Conservation (phyloP, 352 stramenopile genomes). For the Phytophthora melonis region DNA sequence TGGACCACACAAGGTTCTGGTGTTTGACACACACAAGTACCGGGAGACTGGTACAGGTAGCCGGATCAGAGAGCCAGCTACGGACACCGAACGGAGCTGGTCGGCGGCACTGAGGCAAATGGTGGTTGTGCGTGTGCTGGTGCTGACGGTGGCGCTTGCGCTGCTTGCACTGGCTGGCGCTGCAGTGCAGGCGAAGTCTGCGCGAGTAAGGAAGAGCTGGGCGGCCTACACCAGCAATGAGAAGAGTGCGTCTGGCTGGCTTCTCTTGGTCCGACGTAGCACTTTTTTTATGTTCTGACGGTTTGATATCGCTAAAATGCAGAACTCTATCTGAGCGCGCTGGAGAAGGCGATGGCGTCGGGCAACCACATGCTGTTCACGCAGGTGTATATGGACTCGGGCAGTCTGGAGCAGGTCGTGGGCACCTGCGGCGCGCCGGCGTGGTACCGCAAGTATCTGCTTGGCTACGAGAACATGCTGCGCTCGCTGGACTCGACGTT, state of each 20-base stretch:
- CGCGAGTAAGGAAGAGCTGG: conserved; percentile 50
- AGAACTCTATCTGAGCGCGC: conserved; percentile 60
- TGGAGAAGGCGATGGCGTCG: conserved; percentile 60
- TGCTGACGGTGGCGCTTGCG: conserved; percentile 13
- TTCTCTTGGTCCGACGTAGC: not conserved
- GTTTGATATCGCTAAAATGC: not conserved
- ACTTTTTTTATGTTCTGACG: not conserved
- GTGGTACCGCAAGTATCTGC: conserved; percentile 77
- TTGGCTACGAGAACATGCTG: conserved; percentile 80
- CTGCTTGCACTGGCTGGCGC: conserved; percentile 12
- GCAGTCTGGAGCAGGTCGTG: conserved; percentile 47
- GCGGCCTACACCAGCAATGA: conserved; percentile 34
- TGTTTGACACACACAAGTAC: conserved; percentile 17
- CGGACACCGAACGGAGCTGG: conserved; percentile 18
- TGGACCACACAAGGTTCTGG: not conserved
- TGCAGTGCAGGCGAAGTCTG: conserved; percentile 6
- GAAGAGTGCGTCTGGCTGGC: conserved; percentile 28
- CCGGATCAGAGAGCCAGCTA: conserved; percentile 31
- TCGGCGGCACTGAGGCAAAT: not conserved
- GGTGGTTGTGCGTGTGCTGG: conserved; percentile 19
- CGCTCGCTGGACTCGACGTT: conserved; percentile 54
- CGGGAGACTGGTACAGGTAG: conserved; percentile 14
- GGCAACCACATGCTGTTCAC: conserved; percentile 66
- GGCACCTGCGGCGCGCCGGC: conserved; percentile 59
- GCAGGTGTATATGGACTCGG: conserved; percentile 60